phyloP scores from a whole-genome alignment of 208 protist genomes.

The Willaertia magna region DNA sequence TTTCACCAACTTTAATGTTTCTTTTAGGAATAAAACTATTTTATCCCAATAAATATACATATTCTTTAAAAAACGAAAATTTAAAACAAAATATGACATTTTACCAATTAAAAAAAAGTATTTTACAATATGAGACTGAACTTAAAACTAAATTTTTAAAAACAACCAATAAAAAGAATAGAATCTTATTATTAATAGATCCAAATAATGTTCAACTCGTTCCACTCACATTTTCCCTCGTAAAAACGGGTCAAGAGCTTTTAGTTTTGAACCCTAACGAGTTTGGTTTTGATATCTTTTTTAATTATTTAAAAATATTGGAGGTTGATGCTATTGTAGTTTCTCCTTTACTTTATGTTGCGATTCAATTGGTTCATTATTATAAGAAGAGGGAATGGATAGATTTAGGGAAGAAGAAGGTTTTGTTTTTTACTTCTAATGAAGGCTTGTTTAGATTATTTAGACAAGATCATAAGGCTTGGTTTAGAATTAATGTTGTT shows the following conservation, averaged over 20 bases:
- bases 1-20: too few species aligned
- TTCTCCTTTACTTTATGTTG: neutral
- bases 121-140: too few species aligned
- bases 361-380: neutral
- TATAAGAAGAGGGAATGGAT: neutral
- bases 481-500: neutral
- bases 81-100: too few species aligned
- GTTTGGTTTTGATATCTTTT: neutral
- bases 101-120: too few species aligned
- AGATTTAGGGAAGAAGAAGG: neutral
- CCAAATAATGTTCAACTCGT: neutral
- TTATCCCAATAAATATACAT: too few species aligned
- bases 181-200: neutral
- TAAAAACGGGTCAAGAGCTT: neutral
- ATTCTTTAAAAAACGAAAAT: too few species aligned
- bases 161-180: neutral
- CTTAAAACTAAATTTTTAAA: too few species aligned
- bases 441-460: neutral
- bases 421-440: neutral
- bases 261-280: neutral
- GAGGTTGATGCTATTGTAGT: neutral
- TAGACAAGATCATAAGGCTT: neutral
- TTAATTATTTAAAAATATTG: neutral
- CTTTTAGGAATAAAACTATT: too few species aligned
- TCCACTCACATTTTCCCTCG: neutral